These are phyloP conservation scores for Xylariaceae sp. DNA, from an alignment of 2,329 filamentous ascomycete species.

Conservation along the genomic window DNA sequence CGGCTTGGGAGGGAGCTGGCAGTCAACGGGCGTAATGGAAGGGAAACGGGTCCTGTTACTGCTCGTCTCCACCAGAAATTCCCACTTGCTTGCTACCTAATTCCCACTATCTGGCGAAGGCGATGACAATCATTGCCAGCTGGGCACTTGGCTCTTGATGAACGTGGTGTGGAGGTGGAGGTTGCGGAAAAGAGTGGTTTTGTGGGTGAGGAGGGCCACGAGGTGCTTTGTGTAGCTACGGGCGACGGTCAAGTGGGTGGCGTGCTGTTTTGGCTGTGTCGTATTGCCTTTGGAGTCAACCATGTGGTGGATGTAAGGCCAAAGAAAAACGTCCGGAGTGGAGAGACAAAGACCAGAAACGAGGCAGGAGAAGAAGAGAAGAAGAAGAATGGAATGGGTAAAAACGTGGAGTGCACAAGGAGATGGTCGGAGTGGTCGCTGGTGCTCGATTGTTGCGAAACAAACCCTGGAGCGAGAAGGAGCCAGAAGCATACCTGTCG, in stretches of 20 bases:
- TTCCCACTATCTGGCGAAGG: conserved; percentile 15
- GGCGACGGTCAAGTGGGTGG: conserved; percentile 2
- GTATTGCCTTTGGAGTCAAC: background rate
- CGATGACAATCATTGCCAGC: conserved; percentile 12
- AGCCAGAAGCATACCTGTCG: too few relatives aligned
- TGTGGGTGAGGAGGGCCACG: conserved; percentile 15
- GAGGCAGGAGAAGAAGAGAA: too few relatives aligned
- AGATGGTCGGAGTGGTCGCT: too few relatives aligned
- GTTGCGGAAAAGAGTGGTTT: conserved; percentile 8
- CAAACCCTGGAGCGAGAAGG: too few relatives aligned
- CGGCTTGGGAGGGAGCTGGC: background rate
- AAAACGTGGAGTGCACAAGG: too few relatives aligned
- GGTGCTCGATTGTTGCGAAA: too few relatives aligned
- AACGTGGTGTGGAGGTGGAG: conserved; percentile 9
- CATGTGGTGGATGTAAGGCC: too few relatives aligned
- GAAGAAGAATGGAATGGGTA: too few relatives aligned
- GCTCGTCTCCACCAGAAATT: conserved; percentile 13
- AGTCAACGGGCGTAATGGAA: background rate
- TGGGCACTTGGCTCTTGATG: background rate
- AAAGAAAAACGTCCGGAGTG: too few relatives aligned
- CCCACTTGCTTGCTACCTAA: conserved; percentile 17
- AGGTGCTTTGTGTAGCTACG: conserved; percentile 1
- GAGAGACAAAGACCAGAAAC: too few relatives aligned
- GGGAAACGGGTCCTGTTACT: conserved; percentile 7
- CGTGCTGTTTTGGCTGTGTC: conserved; percentile 8